phyloP scores from a whole-genome alignment of 1,284 basidiomycete genomes.

The Leccinum variabile region DNA sequence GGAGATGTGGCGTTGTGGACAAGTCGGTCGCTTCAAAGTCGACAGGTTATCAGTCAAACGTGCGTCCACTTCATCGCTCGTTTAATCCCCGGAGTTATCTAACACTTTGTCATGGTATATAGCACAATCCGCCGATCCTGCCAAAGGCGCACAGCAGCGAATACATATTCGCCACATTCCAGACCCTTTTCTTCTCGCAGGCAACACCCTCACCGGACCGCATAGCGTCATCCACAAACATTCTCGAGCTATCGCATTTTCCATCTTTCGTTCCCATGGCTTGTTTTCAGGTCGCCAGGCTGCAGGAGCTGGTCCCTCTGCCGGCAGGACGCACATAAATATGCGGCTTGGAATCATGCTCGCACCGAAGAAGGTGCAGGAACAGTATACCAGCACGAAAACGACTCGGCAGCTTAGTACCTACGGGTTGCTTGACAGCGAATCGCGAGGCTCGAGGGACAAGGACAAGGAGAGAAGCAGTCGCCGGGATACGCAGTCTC shows the following conservation, averaged over 20 bases:
- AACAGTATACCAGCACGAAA: slow-evolving; percentile 74
- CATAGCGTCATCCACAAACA: slow-evolving; percentile 73
- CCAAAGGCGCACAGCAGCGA: slow-evolving; percentile 64
- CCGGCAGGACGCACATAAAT: slow-evolving; percentile 38
- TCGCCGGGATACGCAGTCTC: slow-evolving; percentile 17
- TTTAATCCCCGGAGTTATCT: not conserved
- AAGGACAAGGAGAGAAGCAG: slow-evolving; percentile 9
- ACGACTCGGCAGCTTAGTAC: slow-evolving; percentile 67
- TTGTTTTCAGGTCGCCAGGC: slow-evolving; percentile 31
- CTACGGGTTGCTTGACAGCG: slow-evolving; percentile 62
- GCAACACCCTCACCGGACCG: slow-evolving; percentile 52
- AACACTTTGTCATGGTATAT: not conserved
- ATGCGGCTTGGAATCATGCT: slow-evolving; percentile 56
- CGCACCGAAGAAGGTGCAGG: slow-evolving; percentile 69
- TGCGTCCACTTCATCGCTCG: slow-evolving; percentile 35
- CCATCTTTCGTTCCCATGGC: slow-evolving; percentile 65
- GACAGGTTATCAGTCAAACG: slow-evolving; percentile 49
- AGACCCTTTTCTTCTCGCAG: slow-evolving; percentile 40
- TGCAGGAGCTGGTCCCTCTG: slow-evolving; percentile 13
- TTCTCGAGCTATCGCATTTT: slow-evolving; percentile 72
- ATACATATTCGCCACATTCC: slow-evolving; percentile 59
- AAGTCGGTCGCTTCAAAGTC: slow-evolving; percentile 65
- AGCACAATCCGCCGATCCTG: slow-evolving; percentile 45
- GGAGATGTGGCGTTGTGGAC: slow-evolving; percentile 69
- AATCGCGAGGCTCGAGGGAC: slow-evolving; percentile 15